Percentiles rank a stretch among this genome's conserved stretches.
Conservation (phyloP, 2,329 filamentous ascomycete genomes). For the Fonsecaea nubica region DNA sequence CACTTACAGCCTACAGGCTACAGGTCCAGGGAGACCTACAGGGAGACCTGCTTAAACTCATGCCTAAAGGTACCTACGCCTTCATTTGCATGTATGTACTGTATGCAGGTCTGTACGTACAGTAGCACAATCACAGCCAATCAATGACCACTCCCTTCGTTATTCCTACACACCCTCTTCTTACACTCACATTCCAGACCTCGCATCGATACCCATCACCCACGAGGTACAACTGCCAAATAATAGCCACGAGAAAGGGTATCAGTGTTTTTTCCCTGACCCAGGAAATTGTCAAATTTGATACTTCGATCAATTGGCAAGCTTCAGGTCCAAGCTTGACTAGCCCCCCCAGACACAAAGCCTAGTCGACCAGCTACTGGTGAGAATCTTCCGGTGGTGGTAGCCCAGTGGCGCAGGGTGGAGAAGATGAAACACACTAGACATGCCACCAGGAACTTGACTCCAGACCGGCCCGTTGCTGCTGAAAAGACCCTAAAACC, state of each 20-base stretch:
- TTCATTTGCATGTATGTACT: not conserved
- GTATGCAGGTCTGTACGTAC: not conserved
- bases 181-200: not conserved
- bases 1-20: too few species aligned
- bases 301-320: constrained; percentile 17
- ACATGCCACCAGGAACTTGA: constrained; percentile 23
- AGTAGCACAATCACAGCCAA: not conserved
- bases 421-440: constrained; percentile 14
- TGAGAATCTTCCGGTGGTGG: constrained; percentile 21
- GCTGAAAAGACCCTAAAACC: constrained; percentile 6
- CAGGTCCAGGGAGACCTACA: too few species aligned
- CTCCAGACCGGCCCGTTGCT: constrained; percentile 20
- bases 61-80: too few species aligned
- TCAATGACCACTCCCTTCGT: not conserved
- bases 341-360: constrained; percentile 6
- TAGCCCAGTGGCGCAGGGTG: not conserved
- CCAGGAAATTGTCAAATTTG: constrained; percentile 25
- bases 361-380: not conserved
- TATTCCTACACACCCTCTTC: not conserved
- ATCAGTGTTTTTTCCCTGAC: not conserved
- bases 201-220: not conserved
- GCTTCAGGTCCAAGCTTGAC: not conserved
- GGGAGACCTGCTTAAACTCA: too few species aligned
- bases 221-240: not conserved
- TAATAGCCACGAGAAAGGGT: not conserved